Percentiles rank a stretch among this genome's conserved stretches.
Conservation (phyloP, 352 stramenopile genomes). For the Phytophthora sojae region DNA sequence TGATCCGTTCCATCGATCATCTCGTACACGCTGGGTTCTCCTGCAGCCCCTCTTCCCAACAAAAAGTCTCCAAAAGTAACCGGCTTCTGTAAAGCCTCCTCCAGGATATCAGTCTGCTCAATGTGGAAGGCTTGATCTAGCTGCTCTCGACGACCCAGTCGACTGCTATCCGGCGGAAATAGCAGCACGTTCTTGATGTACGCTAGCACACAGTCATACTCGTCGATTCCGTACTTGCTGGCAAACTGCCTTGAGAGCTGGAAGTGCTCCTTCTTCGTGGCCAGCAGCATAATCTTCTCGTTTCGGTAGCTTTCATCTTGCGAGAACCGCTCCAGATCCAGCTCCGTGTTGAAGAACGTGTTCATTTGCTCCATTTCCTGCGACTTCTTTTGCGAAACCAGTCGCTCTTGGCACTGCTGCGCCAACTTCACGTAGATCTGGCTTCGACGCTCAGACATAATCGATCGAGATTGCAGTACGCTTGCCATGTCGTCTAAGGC, state of each 20-base stretch:
- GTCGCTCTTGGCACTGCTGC: slow-evolving; percentile 50
- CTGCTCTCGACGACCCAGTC: slow-evolving; percentile 57
- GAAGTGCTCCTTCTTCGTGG: slow-evolving; percentile 61
- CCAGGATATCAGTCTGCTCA: slow-evolving; percentile 62
- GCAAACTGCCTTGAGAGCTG: slow-evolving; percentile 62
- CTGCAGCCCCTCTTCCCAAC: slow-evolving; percentile 26
- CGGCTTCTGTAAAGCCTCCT: slow-evolving; percentile 68
- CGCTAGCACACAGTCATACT: slow-evolving; percentile 64
- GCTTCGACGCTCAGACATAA: slow-evolving; percentile 22
- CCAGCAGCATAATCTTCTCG: slow-evolving; percentile 55
- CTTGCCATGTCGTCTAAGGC: slow-evolving; percentile 1
- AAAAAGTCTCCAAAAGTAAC: slow-evolving; percentile 65
- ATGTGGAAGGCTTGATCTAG: slow-evolving; percentile 72
- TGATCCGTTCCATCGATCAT: slow-evolving; percentile 68
- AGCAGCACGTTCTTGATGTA: slow-evolving; percentile 69
- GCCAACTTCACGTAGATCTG: slow-evolving; percentile 47
- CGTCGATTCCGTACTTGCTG: slow-evolving; percentile 71
- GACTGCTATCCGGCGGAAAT: slow-evolving; percentile 9
- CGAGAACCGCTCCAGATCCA: slow-evolving; percentile 68
- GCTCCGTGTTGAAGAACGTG: slow-evolving; percentile 62
- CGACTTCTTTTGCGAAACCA: slow-evolving; percentile 61
- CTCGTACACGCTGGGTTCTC: slow-evolving; percentile 58
- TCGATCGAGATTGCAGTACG: not conserved
- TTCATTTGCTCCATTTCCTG: slow-evolving; percentile 74
- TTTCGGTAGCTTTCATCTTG: slow-evolving; percentile 58